phyloP scores from a whole-genome alignment of 441 rosid species.

The Populus tomentosa region DNA sequence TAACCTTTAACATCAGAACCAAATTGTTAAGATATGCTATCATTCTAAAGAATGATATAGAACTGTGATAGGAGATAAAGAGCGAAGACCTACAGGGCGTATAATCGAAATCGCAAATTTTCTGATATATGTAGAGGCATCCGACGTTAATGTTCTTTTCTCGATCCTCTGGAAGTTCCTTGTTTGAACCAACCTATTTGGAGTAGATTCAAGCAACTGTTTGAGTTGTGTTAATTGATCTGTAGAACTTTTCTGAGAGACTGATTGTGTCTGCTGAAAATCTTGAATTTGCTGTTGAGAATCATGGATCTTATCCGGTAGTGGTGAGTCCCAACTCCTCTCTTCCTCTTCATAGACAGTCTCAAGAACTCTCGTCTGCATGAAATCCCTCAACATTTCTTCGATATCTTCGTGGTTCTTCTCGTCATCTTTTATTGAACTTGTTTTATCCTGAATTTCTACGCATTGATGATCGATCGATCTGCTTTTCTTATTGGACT shows the following conservation, averaged over 20 bases:
- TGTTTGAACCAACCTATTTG: slow-evolving; percentile 16
- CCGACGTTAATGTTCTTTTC: slow-evolving; percentile 2
- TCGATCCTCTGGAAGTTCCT: slow-evolving; percentile 18
- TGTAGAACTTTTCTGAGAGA: background rate
- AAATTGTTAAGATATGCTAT: background rate
- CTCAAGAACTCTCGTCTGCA: slow-evolving; percentile 25
- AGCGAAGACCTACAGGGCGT: slow-evolving; percentile 18
- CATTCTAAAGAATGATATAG: background rate
- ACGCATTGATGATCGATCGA: background rate
- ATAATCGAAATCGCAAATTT: slow-evolving; percentile 12
- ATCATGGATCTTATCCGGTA: slow-evolving; percentile 6
- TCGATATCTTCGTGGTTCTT: slow-evolving; percentile 13
- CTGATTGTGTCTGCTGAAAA: slow-evolving; percentile 8
- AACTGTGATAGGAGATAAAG: background rate
- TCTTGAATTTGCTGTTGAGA: background rate
- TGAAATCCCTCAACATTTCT: slow-evolving; percentile 23
- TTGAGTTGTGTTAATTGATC: slow-evolving; percentile 16
- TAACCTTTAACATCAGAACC: slow-evolving; percentile 10
- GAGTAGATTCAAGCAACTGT: slow-evolving; percentile 17
- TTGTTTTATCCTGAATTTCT: slow-evolving; percentile 10
- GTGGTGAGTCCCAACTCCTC: slow-evolving; percentile 14
- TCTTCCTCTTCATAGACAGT: slow-evolving; percentile 31
- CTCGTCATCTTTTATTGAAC: background rate
- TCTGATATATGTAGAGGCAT: slow-evolving; percentile 7
- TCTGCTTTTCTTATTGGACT: slow-evolving; percentile 6